Base-by-base conservation (phyloP, 495 filamentous ascomycete species). In the Thermochaetoides thermophila region DNA sequence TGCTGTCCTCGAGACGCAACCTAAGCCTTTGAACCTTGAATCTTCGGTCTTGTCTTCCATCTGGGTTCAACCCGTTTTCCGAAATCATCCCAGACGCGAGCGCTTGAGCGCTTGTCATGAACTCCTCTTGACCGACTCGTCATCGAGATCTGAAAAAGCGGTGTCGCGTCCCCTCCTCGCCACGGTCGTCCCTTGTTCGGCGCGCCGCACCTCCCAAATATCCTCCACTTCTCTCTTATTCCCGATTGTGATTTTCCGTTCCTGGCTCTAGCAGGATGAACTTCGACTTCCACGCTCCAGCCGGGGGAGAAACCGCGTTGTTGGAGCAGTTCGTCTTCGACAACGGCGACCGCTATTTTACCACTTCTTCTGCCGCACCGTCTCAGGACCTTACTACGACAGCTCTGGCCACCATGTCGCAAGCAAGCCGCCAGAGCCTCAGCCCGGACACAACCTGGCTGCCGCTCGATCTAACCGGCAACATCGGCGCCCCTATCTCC, bases 261-360 rank as follows among this genome's bases (percentile, higher is more conserved):
- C 29, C 32, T 35, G 43, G 37, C 29, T 40, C 35, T 32, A 50
- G 50, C 47, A 66, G 37, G 47, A 73, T 73, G 68, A 63, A 61
- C 56, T 66, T 61, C 57, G 62, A 70, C 50, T 71, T 64, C 62
- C 59, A 61, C 55, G 46, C 60, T 46, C n/a, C n/a, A n/a, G 51
- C 56, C 43, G 62, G 55, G 49, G 61, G 61, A 54, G 63, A 60
- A 23, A 53, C 55, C 40, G 64, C 57, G 40, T 53, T 71, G 46
- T 44, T 73, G 47, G 66, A 70, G 48, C 60, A 69, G 40, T 53
- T 57, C 41, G 54, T 50, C 31, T 73, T 63, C 50, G 67, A 73
- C 43, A 57, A 56, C 33, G 62, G 63, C 57, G 63, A 71, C 44
- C 60, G 64, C 42, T 62, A 56, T 39, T 47, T 6, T 24, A 6